Percentiles rank a stretch among this genome's conserved stretches.
Evolutionary conservation across 441 rosid genomes (phyloP).

Genomic region (Hypseocharis bilobata): DNA sequence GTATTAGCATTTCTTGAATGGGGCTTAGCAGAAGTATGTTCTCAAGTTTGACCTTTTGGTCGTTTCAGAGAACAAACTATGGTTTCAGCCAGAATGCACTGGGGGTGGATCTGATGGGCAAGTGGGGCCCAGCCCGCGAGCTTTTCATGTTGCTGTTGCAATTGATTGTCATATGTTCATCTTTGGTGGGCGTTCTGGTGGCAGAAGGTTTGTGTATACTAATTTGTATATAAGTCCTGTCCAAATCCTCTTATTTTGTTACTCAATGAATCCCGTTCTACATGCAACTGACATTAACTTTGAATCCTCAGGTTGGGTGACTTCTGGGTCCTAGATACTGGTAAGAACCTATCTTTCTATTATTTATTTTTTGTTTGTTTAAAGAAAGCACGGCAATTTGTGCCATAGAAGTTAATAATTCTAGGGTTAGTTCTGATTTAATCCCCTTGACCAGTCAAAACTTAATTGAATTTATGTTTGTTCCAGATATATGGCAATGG

Average conservation of each 20-base stretch:
- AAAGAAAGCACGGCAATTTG: not conserved
- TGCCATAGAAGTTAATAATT: conserved; percentile 7
- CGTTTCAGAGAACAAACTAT: conserved; percentile 60
- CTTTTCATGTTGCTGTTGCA: conserved; percentile 85
- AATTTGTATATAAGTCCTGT: conserved; percentile 1
- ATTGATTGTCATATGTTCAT: conserved; percentile 93
- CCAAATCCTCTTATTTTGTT: not conserved
- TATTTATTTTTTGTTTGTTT: not conserved
- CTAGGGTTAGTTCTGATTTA: not conserved
- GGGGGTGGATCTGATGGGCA: conserved; percentile 79
- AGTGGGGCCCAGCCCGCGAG: conserved; percentile 80
- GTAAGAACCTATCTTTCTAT: conserved; percentile 28
- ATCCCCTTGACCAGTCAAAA: not conserved
- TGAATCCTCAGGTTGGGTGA: conserved; percentile 69
- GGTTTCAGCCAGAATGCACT: conserved; percentile 85
- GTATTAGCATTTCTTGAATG: not conserved
- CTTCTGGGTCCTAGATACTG: conserved; percentile 97
- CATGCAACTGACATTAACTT: conserved; percentile 13
- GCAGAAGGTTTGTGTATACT: conserved; percentile 45
- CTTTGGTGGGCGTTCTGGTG: conserved; percentile 80
- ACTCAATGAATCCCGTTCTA: conserved; percentile 1
- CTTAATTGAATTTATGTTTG: conserved; percentile 17
- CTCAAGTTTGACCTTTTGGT: conserved; percentile 11
- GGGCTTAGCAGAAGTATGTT: not conserved
- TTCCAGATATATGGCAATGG: conserved; percentile 98